Base-by-base conservation (phyloP, 2,329 filamentous ascomycete species). In the Apiospora hydei region DNA sequence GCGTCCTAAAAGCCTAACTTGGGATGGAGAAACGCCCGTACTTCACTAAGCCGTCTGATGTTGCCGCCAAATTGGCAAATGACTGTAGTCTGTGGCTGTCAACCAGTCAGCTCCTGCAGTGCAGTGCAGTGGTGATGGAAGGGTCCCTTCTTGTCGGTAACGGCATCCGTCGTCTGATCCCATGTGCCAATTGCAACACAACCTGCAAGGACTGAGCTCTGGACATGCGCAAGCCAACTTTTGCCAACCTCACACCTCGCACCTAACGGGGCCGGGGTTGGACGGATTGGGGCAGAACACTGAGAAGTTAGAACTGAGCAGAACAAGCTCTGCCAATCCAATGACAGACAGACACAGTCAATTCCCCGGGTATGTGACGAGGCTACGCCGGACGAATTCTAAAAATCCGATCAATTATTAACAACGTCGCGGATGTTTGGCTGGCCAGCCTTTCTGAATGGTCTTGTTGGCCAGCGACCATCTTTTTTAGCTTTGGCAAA, bases 141-240 rank as follows among this genome's bases (percentile, higher is more conserved):
- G 34, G 21, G 57, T 24, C 30, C 57, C 57, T 41, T 64, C 34
- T 64, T 41, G 30, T 64, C 57, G 57, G 57, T 64, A 64, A 64
- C 34, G 57, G n/a, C 34, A 41, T 64, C 57, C 57, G 57, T 64
- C 34, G 57, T 64, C 57, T 64, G 57, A 64, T 64, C 13, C 14
- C 53, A 38, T 38, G 53, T 61, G 21, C 53, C 53, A 61, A 64
- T 64, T 64, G 53, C 53, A 61, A 61, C 53, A 38, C 53, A 38
- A 61, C 53, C 53, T 61, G 53, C 53, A 61, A 61, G 53, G 53
- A 61, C 53, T 30, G 53, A 61, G 53, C 26, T 61, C 53, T 34
- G 1, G 34, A 61, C 53, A 61, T 61, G 16, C 26, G 53, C 26
- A 61, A 61, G 7, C 16, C 53, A 61, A 61, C 53, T 34, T 46